Base-by-base conservation (phyloP, 345 rosid genomes). In the Pelargonium nanum region DNA sequence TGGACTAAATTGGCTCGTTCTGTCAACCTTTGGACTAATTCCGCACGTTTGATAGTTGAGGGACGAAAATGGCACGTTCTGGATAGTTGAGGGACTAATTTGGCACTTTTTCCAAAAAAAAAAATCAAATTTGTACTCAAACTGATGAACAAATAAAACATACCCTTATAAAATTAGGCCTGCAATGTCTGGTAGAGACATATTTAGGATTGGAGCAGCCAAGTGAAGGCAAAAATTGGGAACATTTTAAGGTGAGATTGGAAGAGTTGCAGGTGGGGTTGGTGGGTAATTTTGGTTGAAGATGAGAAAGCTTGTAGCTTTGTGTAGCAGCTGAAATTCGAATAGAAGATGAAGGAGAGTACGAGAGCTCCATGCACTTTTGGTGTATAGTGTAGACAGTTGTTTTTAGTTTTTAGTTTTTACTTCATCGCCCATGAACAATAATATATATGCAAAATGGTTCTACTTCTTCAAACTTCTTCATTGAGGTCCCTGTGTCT, bases 321-420 rank as follows among this genome's bases (percentile, higher is more conserved):
- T 68, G 15, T 24, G 52, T 64, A 57, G 62, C 2, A 26, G 75
- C 72, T 54, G 78, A 76, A 69, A 77, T 53, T 44, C 75, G 59
- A 1, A 75, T 50, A 40, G 63, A 65, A 54, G 78, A 72, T 6
- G 72, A 66, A 23, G 53, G 64, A 22, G 82, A 58, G 59, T 70
- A 54, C 0, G 77, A 57, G 55, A 80, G 75, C 79, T 85, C 87
- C 87, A 85, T 80, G 5, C 55, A 24, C n/a, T n/a, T n/a, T n/a
- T n/a, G n/a, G n/a, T n/a, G n/a, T n/a, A n/a, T n/a, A n/a, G n/a
- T n/a, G n/a, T n/a, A n/a, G n/a, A n/a, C n/a, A n/a, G n/a, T n/a
- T n/a, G n/a, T n/a, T n/a, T n/a, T n/a, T n/a, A n/a, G n/a, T n/a
- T n/a, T n/a, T n/a, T n/a, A n/a, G n/a, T n/a, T n/a, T n/a, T n/a